phyloP scores from a whole-genome alignment of 2,329 filamentous ascomycete species.

The Eutypella sp. region DNA sequence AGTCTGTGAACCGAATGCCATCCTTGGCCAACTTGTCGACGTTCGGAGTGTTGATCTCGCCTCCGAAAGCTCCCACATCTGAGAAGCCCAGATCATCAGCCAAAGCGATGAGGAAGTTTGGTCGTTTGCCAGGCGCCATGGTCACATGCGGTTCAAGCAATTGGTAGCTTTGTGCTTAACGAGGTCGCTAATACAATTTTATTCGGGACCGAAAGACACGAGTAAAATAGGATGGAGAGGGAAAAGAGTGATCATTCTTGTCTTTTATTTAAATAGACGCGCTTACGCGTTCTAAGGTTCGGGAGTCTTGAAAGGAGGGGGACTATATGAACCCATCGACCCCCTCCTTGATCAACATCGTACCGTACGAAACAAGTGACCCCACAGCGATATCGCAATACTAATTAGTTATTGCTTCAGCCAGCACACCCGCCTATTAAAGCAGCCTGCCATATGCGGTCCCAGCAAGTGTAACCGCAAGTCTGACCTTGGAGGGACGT shows the following conservation, averaged over 20 bases:
- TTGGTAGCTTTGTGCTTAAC: background rate
- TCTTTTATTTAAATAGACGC: background rate
- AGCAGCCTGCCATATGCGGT: background rate
- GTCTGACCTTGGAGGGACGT: too few species aligned
- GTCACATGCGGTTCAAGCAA: background rate
- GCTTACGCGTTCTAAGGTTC: background rate
- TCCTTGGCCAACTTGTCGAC: slow-evolving; percentile 47
- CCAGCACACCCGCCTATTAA: background rate
- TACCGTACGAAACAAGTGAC: slow-evolving; percentile 9
- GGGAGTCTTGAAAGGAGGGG: background rate
- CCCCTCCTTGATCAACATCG: slow-evolving; percentile 3
- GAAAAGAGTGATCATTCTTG: too few species aligned
- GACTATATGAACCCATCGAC: background rate
- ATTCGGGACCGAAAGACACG: too few species aligned
- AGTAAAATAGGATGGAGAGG: too few species aligned
- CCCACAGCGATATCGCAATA: slow-evolving; percentile 19
- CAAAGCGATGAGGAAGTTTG: slow-evolving; percentile 56
- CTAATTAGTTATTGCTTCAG: background rate
- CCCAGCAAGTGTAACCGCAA: background rate
- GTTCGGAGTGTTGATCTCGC: slow-evolving; percentile 56
- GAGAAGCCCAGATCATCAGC: slow-evolving; percentile 58
- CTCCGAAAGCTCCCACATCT: slow-evolving; percentile 54
- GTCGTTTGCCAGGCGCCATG: slow-evolving; percentile 31
- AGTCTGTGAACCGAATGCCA: slow-evolving; percentile 58
- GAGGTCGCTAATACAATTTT: too few species aligned